Conservation (phyloP, 805 yeast species). For the Wickerhamiella azymoides region DNA sequence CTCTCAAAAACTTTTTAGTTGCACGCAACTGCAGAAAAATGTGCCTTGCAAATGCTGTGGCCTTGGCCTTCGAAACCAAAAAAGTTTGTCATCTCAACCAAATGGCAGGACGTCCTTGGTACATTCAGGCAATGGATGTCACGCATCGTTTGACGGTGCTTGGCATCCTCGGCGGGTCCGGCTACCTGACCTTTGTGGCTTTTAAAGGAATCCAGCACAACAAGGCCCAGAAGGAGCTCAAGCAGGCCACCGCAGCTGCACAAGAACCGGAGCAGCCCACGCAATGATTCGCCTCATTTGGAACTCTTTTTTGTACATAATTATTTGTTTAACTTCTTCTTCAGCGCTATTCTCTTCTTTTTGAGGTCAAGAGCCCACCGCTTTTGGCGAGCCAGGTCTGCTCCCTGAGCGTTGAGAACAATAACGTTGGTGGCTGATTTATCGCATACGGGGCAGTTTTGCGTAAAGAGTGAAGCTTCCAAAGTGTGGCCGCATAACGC, state of each 20-base stretch:
- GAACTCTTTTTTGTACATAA: slow-evolving; percentile 29
- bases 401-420: slow-evolving; percentile 29
- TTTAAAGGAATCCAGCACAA: slow-evolving; percentile 2
- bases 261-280: slow-evolving; percentile 10
- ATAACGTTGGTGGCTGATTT: slow-evolving; percentile 18
- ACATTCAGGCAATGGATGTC: slow-evolving; percentile 56
- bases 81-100: not conserved
- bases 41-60: too few relatives aligned
- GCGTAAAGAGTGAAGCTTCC: slow-evolving; percentile 15
- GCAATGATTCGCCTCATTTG: slow-evolving; percentile 1
- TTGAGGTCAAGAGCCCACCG: slow-evolving; percentile 20
- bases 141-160: slow-evolving; percentile 60
- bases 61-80: not conserved
- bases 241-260: slow-evolving; percentile 11
- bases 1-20: too few relatives aligned
- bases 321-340: slow-evolving; percentile 13
- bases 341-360: slow-evolving; percentile 18
- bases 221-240: slow-evolving; percentile 13
- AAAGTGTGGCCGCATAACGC: slow-evolving; percentile 29
- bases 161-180: slow-evolving; percentile 42
- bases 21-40: too few relatives aligned
- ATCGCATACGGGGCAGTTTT: slow-evolving; percentile 28
- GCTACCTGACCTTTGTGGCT: slow-evolving; percentile 20
- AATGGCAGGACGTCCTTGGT: slow-evolving; percentile 42
- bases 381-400: slow-evolving; percentile 16